Evolutionary conservation across 2,329 filamentous ascomycete species (phyloP).

Genomic region (Trichoderma breve): DNA sequence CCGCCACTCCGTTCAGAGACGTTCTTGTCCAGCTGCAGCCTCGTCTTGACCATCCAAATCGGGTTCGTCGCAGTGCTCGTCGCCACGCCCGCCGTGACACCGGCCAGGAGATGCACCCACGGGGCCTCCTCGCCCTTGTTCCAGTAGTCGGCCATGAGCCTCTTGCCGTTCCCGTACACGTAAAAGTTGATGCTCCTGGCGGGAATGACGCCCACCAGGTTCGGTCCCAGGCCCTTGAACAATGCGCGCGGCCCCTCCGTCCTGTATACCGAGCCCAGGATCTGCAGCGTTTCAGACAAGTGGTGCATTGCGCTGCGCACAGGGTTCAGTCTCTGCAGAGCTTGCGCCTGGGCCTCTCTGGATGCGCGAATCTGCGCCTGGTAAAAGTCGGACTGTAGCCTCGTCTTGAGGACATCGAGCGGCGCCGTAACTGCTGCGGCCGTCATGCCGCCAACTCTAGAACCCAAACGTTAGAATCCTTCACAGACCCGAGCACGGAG

Average conservation of each 20-base stretch:
- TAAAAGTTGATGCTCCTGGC: conserved; percentile 92
- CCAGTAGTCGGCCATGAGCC: conserved; percentile 71
- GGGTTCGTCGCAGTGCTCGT: conserved; percentile 92
- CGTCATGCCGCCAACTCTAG: conserved; percentile 82
- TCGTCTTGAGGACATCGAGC: conserved; percentile 89
- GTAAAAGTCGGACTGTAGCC: conserved; percentile 92
- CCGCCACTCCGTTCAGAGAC: conserved; percentile 60
- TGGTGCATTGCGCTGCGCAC: conserved; percentile 68
- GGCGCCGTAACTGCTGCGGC: conserved; percentile 90
- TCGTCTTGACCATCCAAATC: conserved; percentile 95
- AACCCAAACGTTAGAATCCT: neutral
- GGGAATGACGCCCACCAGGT: conserved; percentile 84
- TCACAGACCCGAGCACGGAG: neutral
- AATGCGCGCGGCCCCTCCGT: conserved; percentile 81
- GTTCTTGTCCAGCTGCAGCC: conserved; percentile 87
- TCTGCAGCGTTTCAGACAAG: conserved; percentile 81
- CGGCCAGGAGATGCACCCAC: conserved; percentile 75
- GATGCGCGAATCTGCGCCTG: conserved; percentile 73
- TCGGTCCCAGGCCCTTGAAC: conserved; percentile 91
- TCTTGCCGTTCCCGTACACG: conserved; percentile 88
- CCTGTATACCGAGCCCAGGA: conserved; percentile 75
- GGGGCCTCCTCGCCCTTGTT: conserved; percentile 68
- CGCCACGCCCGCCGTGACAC: conserved; percentile 73
- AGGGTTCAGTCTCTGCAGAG: conserved; percentile 54
- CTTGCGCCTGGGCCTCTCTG: conserved; percentile 57